Base-by-base conservation (phyloP, 2,329 filamentous ascomycete species). In the Aspergillus jensenii region DNA sequence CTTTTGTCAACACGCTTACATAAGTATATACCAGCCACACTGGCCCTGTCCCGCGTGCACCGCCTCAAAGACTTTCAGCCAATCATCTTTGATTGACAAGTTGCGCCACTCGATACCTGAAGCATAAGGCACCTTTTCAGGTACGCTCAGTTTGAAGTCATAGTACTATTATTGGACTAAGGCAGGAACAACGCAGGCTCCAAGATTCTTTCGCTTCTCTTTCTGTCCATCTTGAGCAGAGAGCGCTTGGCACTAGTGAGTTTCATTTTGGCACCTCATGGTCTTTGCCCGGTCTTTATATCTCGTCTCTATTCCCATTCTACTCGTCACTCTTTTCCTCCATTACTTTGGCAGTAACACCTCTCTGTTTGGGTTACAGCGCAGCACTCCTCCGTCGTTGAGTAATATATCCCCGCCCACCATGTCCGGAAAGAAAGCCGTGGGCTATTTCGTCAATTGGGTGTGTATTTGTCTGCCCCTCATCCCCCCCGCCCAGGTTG, bases 391-490 rank as follows among this genome's bases (percentile, higher is more conserved):
- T 31, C 31, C 23, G 19, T 45, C 50, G 15, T 37, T 45, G 17
- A 52, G 50, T n/a, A 63, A 60, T 15, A 52, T 59, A 48, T 49
- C 60, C 33, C 46, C 52, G 47, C 23, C 64, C 56, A 58, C 53
- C 49, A 69, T 70, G 67, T 65, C 67, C 43, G 69, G 66, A 58
- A 61, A 72, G 48, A 75, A 63, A 63, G 71, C 73, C 2, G 74
- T 79, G 46, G 74, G 70, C 17, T 79, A 78, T 58, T 78, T 73
- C 60, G 76, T 78, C 45, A 78, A 79, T 60, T 79, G 77, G 77
- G 75, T 77, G 71, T 60, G 70, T 61, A 19, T 37, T 37, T 37
- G 15, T 7, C 14, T 37, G 3, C 35, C 14, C 35, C 35, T 37
- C 35, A 37, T 37, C 14, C 2, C 14, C 14, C 14, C 15, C 21